Conservation (phyloP, 306 rosid genomes). For the Mucuna pruriens region DNA sequence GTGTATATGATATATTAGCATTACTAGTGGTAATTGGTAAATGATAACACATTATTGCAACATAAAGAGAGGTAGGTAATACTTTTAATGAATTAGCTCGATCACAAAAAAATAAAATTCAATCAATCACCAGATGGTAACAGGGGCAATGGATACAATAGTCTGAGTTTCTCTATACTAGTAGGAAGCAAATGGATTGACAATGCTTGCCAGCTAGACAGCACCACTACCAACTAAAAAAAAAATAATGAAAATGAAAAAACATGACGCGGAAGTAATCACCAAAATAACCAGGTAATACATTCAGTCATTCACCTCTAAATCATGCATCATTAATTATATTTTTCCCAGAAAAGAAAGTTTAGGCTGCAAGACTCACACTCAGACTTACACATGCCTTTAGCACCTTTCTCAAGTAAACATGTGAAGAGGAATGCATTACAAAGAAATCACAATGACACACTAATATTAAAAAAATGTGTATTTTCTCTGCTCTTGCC, state of each 20-base stretch:
- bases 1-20: constrained; percentile 4
- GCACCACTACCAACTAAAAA: not conserved
- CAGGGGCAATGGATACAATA: not conserved
- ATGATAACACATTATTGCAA: not conserved
- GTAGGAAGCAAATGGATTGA: not conserved
- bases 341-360: not conserved
- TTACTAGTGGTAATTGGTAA: not conserved
- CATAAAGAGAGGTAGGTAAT: not conserved
- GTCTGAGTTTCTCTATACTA: not conserved
- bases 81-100: constrained; percentile 12
- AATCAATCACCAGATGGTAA: not conserved
- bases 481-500: not conserved
- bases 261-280: not conserved
- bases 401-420: constrained; percentile 27
- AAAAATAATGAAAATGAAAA: not conserved
- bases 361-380: constrained; percentile 9
- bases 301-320: constrained; percentile 13
- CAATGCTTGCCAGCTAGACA: not conserved
- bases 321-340: not conserved
- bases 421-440: constrained; percentile 24
- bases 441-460: constrained; percentile 2
- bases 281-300: constrained; percentile 7
- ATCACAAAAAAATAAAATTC: constrained; percentile 10
- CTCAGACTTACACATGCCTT: constrained; percentile 21
- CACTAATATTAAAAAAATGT: not conserved